Conservation (phyloP, 805 yeast genomes). For the Pichia rugopelliculosa region DNA sequence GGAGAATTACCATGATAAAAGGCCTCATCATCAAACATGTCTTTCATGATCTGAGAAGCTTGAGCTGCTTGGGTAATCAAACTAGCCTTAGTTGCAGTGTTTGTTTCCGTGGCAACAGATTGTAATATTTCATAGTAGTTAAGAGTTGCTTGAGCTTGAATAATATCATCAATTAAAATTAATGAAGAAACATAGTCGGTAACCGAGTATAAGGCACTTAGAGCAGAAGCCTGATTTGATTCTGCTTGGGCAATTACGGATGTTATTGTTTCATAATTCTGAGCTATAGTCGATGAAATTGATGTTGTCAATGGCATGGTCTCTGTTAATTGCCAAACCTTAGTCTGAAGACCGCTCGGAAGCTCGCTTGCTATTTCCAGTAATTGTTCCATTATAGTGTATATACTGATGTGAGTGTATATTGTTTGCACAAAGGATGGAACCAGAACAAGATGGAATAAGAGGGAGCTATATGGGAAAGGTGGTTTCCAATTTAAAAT, state of each 20-base stretch:
- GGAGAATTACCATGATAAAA: slow-evolving; percentile 41
- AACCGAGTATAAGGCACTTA: slow-evolving; percentile 3
- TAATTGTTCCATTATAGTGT: neutral
- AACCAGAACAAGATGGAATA: too few relatives aligned
- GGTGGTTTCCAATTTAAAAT: too few relatives aligned
- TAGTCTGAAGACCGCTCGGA: neutral
- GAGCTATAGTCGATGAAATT: slow-evolving; percentile 7
- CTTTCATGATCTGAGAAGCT: slow-evolving; percentile 18
- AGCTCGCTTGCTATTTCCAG: neutral
- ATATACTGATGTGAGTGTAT: too few relatives aligned
- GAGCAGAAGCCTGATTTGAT: neutral
- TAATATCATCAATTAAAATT: slow-evolving; percentile 9
- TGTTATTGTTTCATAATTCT: slow-evolving; percentile 13
- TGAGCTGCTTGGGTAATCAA: slow-evolving; percentile 17
- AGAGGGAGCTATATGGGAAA: too few relatives aligned
- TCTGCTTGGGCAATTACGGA: slow-evolving; percentile 9
- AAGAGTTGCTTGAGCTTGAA: slow-evolving; percentile 18
- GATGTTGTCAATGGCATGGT: slow-evolving; percentile 8
- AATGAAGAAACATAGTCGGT: slow-evolving; percentile 2
- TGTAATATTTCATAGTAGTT: slow-evolving; percentile 19
- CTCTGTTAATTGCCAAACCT: slow-evolving; percentile 1
- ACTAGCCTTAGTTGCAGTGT: slow-evolving; percentile 8
- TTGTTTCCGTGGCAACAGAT: slow-evolving; percentile 22
- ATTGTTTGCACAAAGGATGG: too few relatives aligned
- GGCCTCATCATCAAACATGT: slow-evolving; percentile 13